Evolutionary conservation across 306 rosid genomes (phyloP), one percentile per base, ranked within the genome.

Genomic region (Sesbania bispinosa): DNA sequence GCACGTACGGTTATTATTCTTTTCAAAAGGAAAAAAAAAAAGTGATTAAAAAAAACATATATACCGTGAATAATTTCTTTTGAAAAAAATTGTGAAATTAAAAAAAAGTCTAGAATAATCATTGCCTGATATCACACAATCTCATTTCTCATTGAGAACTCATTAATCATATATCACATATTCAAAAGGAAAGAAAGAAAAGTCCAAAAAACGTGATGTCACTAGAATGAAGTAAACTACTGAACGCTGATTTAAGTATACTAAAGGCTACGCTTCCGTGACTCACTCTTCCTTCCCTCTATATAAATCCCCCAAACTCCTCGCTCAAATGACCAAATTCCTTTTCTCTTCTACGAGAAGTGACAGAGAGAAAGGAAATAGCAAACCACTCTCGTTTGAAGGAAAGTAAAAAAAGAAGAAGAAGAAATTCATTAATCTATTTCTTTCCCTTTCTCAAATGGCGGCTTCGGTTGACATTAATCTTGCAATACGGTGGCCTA

Each of bases 381-480:
- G 23, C 7, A 11, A 51, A 7, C 21, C 3, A 23, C 14, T 33
- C 47, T 33, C 46, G 6, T 21, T 0, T 21, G 9, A 36, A 41
- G 6, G 18, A 30, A 5, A 19, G 11, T 5, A 32, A 61, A 1
- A 9, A 15, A 19, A 51, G 7, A 8, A 13, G n/a, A 29, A 29
- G 14, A 27, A n/a, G n/a, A 18, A 20, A 3, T 1, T 1, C 9
- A 7, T 1, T 19, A 3, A 24, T 52, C 38, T 62, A 29, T 5
- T 14, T 43, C 43, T 55, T 53, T 27, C 1, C 1, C 14, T 4
- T 8, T 7, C 10, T 2, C 15, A 24, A 42, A 92, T 89, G 97
- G 88, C 96, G 57, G 79, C 97, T 30, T 88, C 87, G 0, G 87
- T 89, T 0, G 77, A 75, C 10, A n/a, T n/a, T n/a, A 91, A 80